Evolutionary conservation across 352 stramenopile species (phyloP), one percentile per base, ranked within the genome.

Genomic region (Pelagophyceae sp.): DNA sequence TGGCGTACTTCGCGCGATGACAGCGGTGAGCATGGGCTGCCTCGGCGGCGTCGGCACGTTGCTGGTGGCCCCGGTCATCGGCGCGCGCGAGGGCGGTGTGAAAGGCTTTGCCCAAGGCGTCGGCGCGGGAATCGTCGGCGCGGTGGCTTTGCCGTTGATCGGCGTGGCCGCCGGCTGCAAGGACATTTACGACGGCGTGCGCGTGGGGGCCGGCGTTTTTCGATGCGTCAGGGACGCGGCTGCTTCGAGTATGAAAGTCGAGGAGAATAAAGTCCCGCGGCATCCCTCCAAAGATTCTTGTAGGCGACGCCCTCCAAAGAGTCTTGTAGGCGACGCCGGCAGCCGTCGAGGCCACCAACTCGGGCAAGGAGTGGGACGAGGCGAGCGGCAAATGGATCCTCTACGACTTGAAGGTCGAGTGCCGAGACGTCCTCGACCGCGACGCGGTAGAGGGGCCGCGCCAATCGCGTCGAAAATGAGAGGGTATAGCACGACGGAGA

Each of bases 331-430:
- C 89, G 65, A 87, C 80, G 17, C 82, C 79, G 0, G 85, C 88
- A 81, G 84, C 86, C 0, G 79, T 89, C 29, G 82, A 81, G 77
- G 78, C 75, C 0, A 78, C 78, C 32, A 81, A 15, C 2, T 20
- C 17, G 37, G 88, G 88, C 38, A 92, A 92, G 78, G 88, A 88
- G 80, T 93, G 88, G 88, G 88, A 91, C 78, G 82, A 88, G 40
- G 72, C 79, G 54, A 82, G 84, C 19, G 82, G 84, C 29, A 78
- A 83, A 63, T 92, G 88, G 88, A 82, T 89, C 23, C 54, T 90
- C 19, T 80, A 86, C 40, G 81, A 88, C 58, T 72, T 88, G 29
- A 79, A 87, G 69, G 80, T 81, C 35, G 80, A 87, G 70, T 78
- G 72, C 38, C 77, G 84, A 17, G 17, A 78, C 0, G 63, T 87